Percentiles rank a stretch among this genome's conserved stretches.
These are phyloP conservation scores for Penicillium riverlandense DNA, from an alignment of 495 filamentous ascomycete genomes.

Conservation along the genomic window DNA sequence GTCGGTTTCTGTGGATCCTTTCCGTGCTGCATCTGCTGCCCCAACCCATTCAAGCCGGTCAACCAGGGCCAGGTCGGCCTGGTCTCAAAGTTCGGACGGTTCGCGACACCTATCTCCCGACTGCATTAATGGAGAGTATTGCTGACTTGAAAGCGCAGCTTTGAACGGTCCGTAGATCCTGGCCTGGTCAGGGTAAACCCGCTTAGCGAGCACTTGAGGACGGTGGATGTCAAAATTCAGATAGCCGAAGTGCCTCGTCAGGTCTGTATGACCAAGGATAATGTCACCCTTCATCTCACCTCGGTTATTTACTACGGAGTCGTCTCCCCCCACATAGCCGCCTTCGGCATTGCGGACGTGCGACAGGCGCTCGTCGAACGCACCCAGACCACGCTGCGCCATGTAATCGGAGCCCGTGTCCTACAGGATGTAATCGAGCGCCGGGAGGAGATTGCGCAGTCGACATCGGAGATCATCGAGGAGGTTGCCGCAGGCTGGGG, in stretches of 20 bases:
- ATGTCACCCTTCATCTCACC: constrained; percentile 87
- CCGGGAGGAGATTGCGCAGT: constrained; percentile 90
- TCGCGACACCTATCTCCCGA: constrained; percentile 7
- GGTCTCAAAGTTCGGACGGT: constrained; percentile 88
- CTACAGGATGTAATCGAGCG: constrained; percentile 99
- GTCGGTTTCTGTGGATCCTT: constrained; percentile 81
- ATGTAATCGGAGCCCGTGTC: constrained; percentile 93
- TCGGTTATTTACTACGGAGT: constrained; percentile 99
- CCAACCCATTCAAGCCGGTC: constrained; percentile 96
- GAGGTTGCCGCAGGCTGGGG: constrained; percentile 93
- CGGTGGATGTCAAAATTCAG: constrained; percentile 98
- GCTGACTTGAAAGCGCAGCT: constrained; percentile 28
- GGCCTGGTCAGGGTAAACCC: constrained; percentile 98
- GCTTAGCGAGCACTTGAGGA: constrained; percentile 80
- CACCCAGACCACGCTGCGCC: constrained; percentile 94
- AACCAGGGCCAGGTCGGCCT: constrained; percentile 88
- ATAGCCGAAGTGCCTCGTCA: constrained; percentile 96
- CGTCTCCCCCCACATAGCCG: constrained; percentile 88
- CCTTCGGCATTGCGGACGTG: constrained; percentile 94
- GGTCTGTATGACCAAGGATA: constrained; percentile 99
- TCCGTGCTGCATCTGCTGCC: constrained; percentile 87
- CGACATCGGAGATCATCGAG: constrained; percentile 95
- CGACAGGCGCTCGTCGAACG: constrained; percentile 92
- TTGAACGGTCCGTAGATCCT: constrained; percentile 93
- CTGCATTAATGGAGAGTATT: background rate